Percentiles rank a stretch among this genome's conserved stretches.
These are phyloP conservation scores for Coriolopsis trogii DNA, from an alignment of 1,284 basidiomycete genomes.

Conservation along the genomic window DNA sequence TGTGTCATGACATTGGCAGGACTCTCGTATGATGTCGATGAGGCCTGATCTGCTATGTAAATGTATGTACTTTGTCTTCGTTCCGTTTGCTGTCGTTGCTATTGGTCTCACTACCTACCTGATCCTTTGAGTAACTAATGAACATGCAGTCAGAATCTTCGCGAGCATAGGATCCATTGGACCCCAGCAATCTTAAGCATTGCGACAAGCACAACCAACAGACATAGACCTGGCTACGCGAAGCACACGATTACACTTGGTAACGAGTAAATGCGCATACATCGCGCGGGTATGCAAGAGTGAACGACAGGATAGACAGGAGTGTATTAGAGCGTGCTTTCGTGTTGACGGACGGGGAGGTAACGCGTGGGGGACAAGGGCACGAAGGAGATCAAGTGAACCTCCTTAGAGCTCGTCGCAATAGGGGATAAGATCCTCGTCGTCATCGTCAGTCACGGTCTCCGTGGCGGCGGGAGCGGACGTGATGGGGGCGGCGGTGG, in stretches of 20 bases:
- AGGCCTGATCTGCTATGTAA: no score
- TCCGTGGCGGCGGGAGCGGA: constrained; percentile 36
- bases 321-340: neutral
- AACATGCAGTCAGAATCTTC: no score
- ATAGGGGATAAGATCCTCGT: constrained; percentile 55
- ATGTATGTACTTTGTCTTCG: neutral
- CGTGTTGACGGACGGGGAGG: neutral
- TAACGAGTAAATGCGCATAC: constrained; percentile 10
- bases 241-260: constrained; percentile 13
- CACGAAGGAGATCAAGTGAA: neutral
- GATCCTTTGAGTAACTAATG: no score
- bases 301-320: constrained; percentile 5
- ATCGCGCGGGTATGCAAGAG: constrained; percentile 17
- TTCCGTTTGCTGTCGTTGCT: neutral
- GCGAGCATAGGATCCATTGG: constrained; percentile 8
- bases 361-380: neutral
- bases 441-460: constrained; percentile 44
- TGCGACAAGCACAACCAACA: constrained; percentile 13
- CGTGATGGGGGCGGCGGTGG: constrained; percentile 35
- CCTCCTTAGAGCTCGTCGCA: constrained; percentile 50
- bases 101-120: neutral
- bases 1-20: no score
- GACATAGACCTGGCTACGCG: constrained; percentile 23
- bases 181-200: constrained; percentile 17
- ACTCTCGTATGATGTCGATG: no score